phyloP scores from a whole-genome alignment of 805 yeast species.

The Candida maris region DNA sequence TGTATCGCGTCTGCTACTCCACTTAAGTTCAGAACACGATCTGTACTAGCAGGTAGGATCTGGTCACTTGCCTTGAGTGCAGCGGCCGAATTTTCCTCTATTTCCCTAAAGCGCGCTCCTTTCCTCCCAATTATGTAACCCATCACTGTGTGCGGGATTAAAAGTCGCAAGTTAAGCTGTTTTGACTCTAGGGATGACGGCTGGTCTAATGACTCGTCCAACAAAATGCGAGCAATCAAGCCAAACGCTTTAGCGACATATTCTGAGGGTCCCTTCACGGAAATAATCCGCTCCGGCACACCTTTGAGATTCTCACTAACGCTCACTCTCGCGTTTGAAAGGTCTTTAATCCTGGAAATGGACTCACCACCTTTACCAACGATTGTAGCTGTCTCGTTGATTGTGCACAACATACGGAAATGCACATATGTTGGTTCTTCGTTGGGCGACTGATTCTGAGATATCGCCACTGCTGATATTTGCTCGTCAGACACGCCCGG shows the following conservation, averaged over 20 bases:
- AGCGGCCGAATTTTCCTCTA: slow-evolving; percentile 80
- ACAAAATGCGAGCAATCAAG: slow-evolving; percentile 59
- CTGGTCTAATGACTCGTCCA: slow-evolving; percentile 62
- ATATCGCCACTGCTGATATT: background rate
- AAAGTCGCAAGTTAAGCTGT: slow-evolving; percentile 53
- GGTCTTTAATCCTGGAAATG: slow-evolving; percentile 59
- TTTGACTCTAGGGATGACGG: slow-evolving; percentile 55
- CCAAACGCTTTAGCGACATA: slow-evolving; percentile 82
- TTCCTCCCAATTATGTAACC: slow-evolving; percentile 79
- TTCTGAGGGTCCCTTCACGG: slow-evolving; percentile 71
- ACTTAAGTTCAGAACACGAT: slow-evolving; percentile 61
- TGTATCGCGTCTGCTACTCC: slow-evolving; percentile 89
- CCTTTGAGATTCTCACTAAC: slow-evolving; percentile 71
- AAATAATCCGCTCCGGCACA: slow-evolving; percentile 69
- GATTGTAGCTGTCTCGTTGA: slow-evolving; percentile 68
- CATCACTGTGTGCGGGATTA: slow-evolving; percentile 76
- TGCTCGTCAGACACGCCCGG: slow-evolving; percentile 1
- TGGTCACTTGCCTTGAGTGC: slow-evolving; percentile 68
- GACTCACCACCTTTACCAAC: slow-evolving; percentile 83
- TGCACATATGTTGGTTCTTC: slow-evolving; percentile 61
- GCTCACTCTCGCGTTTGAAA: slow-evolving; percentile 60
- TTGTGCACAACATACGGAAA: slow-evolving; percentile 70
- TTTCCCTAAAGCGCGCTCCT: slow-evolving; percentile 71
- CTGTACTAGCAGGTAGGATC: slow-evolving; percentile 72
- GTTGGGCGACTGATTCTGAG: slow-evolving; percentile 11